Evolutionary conservation across 306 rosid genomes (phyloP).

Genomic region (Prosopis cineraria): DNA sequence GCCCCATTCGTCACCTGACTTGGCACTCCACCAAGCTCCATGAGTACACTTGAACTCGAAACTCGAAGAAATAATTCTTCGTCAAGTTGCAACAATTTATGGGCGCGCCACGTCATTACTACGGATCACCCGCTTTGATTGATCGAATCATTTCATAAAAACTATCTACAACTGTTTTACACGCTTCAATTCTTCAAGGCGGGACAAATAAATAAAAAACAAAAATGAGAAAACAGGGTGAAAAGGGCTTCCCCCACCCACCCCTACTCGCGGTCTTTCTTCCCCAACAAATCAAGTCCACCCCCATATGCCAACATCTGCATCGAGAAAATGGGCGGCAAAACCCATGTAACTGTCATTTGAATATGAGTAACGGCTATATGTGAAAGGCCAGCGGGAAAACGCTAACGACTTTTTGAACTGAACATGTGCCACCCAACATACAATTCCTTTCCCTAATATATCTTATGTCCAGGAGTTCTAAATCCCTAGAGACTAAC

Average conservation of each 20-base stretch:
- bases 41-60: background rate
- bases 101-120: constrained; percentile 44
- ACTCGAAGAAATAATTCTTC: constrained; percentile 29
- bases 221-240: background rate
- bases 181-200: constrained; percentile 33
- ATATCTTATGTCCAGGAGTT: constrained; percentile 52
- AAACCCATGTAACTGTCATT: constrained; percentile 72
- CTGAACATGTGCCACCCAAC: constrained; percentile 55
- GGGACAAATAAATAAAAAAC: background rate
- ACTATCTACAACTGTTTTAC: constrained; percentile 45
- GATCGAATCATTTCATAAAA: constrained; percentile 34
- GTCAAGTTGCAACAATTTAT: constrained; percentile 34
- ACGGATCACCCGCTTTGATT: constrained; percentile 33
- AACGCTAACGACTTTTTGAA: constrained; percentile 68
- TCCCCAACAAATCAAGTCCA: constrained; percentile 56
- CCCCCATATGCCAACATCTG: constrained; percentile 42
- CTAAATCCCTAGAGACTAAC: constrained; percentile 61
- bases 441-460: constrained; percentile 49
- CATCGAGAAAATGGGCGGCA: constrained; percentile 45
- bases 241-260: background rate
- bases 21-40: constrained; percentile 24
- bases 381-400: constrained; percentile 45
- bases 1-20: constrained; percentile 42
- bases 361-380: constrained; percentile 77
- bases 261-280: constrained; percentile 9